Percentiles rank a stretch among this genome's conserved stretches.
phyloP scores from a whole-genome alignment of 2,329 filamentous ascomycete genomes.

The Xenoacremonium recifei region DNA sequence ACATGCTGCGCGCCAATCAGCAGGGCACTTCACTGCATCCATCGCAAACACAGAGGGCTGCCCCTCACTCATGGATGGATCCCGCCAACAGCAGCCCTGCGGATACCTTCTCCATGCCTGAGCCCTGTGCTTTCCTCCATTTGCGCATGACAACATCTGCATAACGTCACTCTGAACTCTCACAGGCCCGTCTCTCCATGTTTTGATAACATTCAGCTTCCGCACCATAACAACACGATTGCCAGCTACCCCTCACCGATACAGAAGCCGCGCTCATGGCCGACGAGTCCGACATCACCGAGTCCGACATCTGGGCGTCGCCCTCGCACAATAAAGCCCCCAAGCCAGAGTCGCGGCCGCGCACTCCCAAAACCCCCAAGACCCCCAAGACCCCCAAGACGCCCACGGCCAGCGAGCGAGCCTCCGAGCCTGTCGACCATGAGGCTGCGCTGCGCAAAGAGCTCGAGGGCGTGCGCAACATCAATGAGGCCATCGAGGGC shows the following conservation, averaged over 20 bases:
- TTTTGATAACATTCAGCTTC: no score
- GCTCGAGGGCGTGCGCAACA: slow-evolving; percentile 76
- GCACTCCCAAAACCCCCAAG: slow-evolving; percentile 43
- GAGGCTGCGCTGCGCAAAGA: slow-evolving; percentile 76
- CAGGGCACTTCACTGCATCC: no score
- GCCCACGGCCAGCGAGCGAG: slow-evolving; percentile 37
- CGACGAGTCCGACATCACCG: slow-evolving; percentile 44
- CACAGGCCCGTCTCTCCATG: no score
- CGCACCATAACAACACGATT: no score
- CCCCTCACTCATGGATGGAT: slow-evolving; percentile 16
- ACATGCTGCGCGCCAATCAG: slow-evolving; percentile 23
- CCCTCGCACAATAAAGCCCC: slow-evolving; percentile 33
- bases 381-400: slow-evolving; percentile 50
- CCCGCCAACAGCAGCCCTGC: neutral
- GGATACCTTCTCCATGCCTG: neutral
- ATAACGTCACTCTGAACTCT: slow-evolving; percentile 5
- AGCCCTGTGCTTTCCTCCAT: neutral
- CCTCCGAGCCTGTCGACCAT: slow-evolving; percentile 55
- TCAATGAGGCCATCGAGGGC: slow-evolving; percentile 85
- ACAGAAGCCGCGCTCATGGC: slow-evolving; percentile 36
- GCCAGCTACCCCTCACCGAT: slow-evolving; percentile 1
- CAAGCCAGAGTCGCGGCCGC: slow-evolving; percentile 26
- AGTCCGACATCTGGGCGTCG: slow-evolving; percentile 49
- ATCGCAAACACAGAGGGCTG: neutral
- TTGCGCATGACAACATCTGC: neutral